phyloP scores from a whole-genome alignment of 1,284 basidiomycete genomes.

The Trametes hirsuta region DNA sequence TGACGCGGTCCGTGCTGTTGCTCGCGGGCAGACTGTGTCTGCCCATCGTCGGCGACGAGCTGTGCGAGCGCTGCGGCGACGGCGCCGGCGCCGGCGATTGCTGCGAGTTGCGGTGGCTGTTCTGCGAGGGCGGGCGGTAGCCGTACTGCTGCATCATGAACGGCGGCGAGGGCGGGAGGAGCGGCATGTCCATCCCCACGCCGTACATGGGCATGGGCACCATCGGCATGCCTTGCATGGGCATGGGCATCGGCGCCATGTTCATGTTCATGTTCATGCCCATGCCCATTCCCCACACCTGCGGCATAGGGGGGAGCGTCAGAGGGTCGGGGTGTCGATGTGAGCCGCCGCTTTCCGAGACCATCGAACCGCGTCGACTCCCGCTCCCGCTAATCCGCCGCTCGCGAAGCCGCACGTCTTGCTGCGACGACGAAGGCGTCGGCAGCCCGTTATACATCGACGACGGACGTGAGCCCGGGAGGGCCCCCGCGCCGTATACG shows the following conservation, averaged over 20 bases:
- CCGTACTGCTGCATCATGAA: slow-evolving; percentile 69
- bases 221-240: slow-evolving; percentile 33
- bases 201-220: slow-evolving; percentile 43
- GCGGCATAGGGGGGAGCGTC: slow-evolving; percentile 21
- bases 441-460: slow-evolving; percentile 44
- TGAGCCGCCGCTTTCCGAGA: slow-evolving; percentile 37
- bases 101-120: slow-evolving; percentile 15
- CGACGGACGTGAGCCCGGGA: slow-evolving; percentile 46
- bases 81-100: background rate
- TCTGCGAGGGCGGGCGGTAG: slow-evolving; percentile 23
- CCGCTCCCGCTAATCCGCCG: slow-evolving; percentile 33
- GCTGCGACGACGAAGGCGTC: slow-evolving; percentile 52
- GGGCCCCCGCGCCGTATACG: slow-evolving; percentile 34
- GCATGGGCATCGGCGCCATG: slow-evolving; percentile 37
- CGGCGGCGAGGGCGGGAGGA: slow-evolving; percentile 73
- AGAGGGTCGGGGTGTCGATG: slow-evolving; percentile 20
- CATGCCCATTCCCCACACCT: slow-evolving; percentile 21
- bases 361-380: slow-evolving; percentile 49
- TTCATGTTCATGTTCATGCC: slow-evolving; percentile 23
- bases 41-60: slow-evolving; percentile 33
- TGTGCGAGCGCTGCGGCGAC: slow-evolving; percentile 31
- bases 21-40: slow-evolving; percentile 21
- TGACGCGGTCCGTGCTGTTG: slow-evolving; percentile 28
- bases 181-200: slow-evolving; percentile 53
- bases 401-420: slow-evolving; percentile 51